Percentiles rank a stretch among this genome's conserved stretches.
phyloP scores from a whole-genome alignment of 2,329 filamentous ascomycete genomes.

The Colletotrichum higginsianum region DNA sequence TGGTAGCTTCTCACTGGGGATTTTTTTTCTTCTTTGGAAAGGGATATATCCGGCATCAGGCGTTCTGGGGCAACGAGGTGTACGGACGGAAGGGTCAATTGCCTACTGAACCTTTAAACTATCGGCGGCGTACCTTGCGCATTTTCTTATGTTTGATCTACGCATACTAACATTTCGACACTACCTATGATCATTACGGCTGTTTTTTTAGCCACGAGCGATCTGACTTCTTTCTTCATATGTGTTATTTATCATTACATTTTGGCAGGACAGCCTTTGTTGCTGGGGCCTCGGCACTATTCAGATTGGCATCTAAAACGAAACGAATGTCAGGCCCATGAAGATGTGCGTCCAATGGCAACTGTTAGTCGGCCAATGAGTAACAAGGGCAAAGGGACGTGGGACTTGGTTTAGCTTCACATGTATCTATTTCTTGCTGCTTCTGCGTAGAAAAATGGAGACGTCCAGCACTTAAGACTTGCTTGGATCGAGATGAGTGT shows the following conservation, averaged over 20 bases:
- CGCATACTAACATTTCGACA: conserved; percentile 1
- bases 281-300: not conserved
- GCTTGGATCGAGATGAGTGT: not conserved
- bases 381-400: not conserved
- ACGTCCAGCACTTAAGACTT: not conserved
- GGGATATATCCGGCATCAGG: conserved; percentile 17
- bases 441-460: not conserved
- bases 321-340: conserved; percentile 10
- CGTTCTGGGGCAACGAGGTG: conserved; percentile 1
- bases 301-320: conserved; percentile 14
- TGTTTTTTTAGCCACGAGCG: not conserved
- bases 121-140: not conserved
- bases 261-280: not conserved
- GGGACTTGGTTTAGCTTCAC: too few relatives aligned
- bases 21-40: not conserved
- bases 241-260: conserved; percentile 7
- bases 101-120: conserved; percentile 22
- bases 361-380: not conserved
- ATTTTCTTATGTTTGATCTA: conserved; percentile 14
- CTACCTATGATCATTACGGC: conserved; percentile 12
- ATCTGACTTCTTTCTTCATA: not conserved
- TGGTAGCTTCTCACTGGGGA: not conserved
- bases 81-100: not conserved
- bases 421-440: not conserved
- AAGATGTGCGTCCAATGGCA: conserved; percentile 1